These are phyloP conservation scores for Pseudogymnoascus destructans DNA, from an alignment of 2,329 filamentous ascomycete species.

Conservation along the genomic window DNA sequence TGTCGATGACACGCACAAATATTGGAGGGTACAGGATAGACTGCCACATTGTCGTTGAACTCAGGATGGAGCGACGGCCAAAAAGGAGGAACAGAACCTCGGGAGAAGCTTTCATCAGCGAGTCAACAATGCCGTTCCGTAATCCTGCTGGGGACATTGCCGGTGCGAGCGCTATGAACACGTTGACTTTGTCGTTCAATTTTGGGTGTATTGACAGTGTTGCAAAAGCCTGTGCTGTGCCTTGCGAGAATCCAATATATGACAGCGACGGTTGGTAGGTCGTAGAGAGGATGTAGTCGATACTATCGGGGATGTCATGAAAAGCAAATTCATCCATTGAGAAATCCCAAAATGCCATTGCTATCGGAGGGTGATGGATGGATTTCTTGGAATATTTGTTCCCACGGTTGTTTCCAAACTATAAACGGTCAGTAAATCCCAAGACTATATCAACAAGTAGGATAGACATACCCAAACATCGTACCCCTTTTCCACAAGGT, in stretches of 20 bases:
- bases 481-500: conserved; percentile 78
- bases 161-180: conserved; percentile 90
- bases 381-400: conserved; percentile 99
- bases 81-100: conserved; percentile 88
- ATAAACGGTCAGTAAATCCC: conserved; percentile 17
- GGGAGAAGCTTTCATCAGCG: conserved; percentile 84
- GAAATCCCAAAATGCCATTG: conserved; percentile 84
- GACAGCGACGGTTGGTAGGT: conserved; percentile 75
- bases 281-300: conserved; percentile 76
- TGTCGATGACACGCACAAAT: conserved; percentile 78
- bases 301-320: conserved; percentile 90
- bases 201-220: conserved; percentile 83
- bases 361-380: conserved; percentile 59
- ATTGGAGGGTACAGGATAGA: conserved; percentile 88
- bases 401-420: conserved; percentile 92
- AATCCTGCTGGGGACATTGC: conserved; percentile 93
- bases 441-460: background rate
- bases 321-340: conserved; percentile 98
- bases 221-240: conserved; percentile 92
- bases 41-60: conserved; percentile 94
- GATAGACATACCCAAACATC: conserved; percentile 72
- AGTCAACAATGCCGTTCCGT: conserved; percentile 80
- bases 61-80: conserved; percentile 78
- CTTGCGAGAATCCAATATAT: conserved; percentile 95
- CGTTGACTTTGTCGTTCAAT: conserved; percentile 83